Percentiles rank a stretch among this genome's conserved stretches.
phyloP scores from a whole-genome alignment of 2,329 filamentous ascomycete species.

The Canariomyces notabilis region DNA sequence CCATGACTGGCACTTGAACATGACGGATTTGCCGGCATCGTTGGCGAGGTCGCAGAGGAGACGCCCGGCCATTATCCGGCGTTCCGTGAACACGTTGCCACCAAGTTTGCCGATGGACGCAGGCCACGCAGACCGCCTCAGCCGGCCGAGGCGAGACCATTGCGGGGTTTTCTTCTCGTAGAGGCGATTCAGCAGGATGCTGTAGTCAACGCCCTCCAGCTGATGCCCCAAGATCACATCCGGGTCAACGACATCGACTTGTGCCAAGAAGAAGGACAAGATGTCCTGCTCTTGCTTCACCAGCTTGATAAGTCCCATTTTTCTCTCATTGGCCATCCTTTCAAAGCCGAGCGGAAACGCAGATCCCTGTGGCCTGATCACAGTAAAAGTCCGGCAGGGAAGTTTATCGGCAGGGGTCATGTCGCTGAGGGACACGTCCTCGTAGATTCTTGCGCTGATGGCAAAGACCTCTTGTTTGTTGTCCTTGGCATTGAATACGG shows the following conservation, averaged over 20 bases:
- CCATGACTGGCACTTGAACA: constrained; percentile 98
- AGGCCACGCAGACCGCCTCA: constrained; percentile 83
- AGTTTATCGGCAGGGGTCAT: constrained; percentile 85
- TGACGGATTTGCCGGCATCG: constrained; percentile 92
- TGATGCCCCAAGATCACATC: constrained; percentile 93
- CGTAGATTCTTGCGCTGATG: constrained; percentile 87
- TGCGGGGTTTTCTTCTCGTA: constrained; percentile 86
- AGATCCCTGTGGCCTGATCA: constrained; percentile 74
- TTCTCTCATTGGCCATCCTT: constrained; percentile 62
- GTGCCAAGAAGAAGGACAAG: constrained; percentile 80
- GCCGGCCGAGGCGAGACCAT: constrained; percentile 87
- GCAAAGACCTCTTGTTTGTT: constrained; percentile 96
- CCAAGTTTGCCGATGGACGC: constrained; percentile 78
- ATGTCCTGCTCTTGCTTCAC: constrained; percentile 82
- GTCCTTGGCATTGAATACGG: constrained; percentile 79
- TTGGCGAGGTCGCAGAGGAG: constrained; percentile 92
- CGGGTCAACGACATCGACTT: constrained; percentile 82
- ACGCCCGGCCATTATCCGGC: constrained; percentile 81
- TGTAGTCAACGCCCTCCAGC: constrained; percentile 96
- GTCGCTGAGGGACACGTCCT: constrained; percentile 80
- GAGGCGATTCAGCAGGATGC: constrained; percentile 78
- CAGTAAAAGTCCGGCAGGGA: constrained; percentile 83
- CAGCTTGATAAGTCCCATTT: constrained; percentile 71
- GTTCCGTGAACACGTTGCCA: constrained; percentile 87
- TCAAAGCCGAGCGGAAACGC: constrained; percentile 87